Evolutionary conservation across 2,329 filamentous ascomycete genomes (phyloP).

Genomic region (Monosporascus sp.): DNA sequence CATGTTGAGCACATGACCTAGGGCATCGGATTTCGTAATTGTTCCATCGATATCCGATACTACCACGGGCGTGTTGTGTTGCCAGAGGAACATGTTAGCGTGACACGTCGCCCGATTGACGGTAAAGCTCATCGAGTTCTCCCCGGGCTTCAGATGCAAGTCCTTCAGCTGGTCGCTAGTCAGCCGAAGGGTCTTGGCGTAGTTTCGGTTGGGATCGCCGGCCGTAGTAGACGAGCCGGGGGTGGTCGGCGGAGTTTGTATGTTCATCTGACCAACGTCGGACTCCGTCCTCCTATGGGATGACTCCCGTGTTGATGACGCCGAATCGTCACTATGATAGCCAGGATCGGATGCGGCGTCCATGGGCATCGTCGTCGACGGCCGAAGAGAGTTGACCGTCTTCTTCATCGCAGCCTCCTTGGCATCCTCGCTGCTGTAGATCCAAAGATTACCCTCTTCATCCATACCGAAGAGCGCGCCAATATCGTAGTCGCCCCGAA

Average conservation of each 20-base stretch:
- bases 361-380: slow-evolving; percentile 50
- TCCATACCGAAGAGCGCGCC: slow-evolving; percentile 92
- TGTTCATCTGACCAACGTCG: slow-evolving; percentile 48
- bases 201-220: slow-evolving; percentile 75
- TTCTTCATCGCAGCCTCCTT: slow-evolving; percentile 79
- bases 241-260: slow-evolving; percentile 65
- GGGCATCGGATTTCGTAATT: slow-evolving; percentile 93
- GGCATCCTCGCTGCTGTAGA: slow-evolving; percentile 95
- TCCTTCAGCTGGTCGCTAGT: slow-evolving; percentile 94
- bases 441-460: slow-evolving; percentile 96
- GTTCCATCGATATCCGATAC: slow-evolving; percentile 99
- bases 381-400: slow-evolving; percentile 45
- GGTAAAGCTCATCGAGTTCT: slow-evolving; percentile 91
- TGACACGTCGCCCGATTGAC: slow-evolving; percentile 91
- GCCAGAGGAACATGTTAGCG: slow-evolving; percentile 93
- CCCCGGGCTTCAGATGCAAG: slow-evolving; percentile 74
- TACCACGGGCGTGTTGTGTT: slow-evolving; percentile 83
- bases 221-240: slow-evolving; percentile 54
- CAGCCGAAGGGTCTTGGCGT: slow-evolving; percentile 90
- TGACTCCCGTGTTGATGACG: slow-evolving; percentile 37
- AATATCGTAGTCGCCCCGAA: slow-evolving; percentile 94
- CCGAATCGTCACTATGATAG: slow-evolving; percentile 85
- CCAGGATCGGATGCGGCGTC: slow-evolving; percentile 90
- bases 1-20: slow-evolving; percentile 93
- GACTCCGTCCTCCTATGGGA: slow-evolving; percentile 63